Evolutionary conservation across 768 basidiomycete genomes (phyloP).

Genomic region (Phlebiopsis flavidoalba): DNA sequence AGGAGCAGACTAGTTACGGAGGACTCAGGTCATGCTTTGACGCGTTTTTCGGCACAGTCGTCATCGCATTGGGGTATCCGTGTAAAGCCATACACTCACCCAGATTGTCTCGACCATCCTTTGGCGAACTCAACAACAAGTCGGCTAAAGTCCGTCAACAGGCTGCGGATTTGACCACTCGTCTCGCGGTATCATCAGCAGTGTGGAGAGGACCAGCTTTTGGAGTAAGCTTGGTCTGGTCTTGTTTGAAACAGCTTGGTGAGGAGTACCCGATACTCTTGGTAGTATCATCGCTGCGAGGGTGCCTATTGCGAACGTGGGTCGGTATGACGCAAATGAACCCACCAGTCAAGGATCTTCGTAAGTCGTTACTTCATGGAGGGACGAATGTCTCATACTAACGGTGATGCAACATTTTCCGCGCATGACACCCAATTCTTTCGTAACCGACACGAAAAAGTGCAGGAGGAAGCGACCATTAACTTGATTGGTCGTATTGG

Average conservation of each 20-base stretch:
- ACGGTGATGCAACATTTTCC: slow-evolving; percentile 60
- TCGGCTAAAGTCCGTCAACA: slow-evolving; percentile 98
- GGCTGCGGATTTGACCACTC: slow-evolving; percentile 96
- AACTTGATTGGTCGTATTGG: slow-evolving; percentile 96
- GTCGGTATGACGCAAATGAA: slow-evolving; percentile 99
- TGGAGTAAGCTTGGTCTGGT: slow-evolving; percentile 96
- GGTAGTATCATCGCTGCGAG: slow-evolving; percentile 98
- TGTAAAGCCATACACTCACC: slow-evolving; percentile 96
- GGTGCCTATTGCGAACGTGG: slow-evolving; percentile 98
- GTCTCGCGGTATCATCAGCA: slow-evolving; percentile 97
- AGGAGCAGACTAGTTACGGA: slow-evolving; percentile 99
- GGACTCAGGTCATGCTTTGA: slow-evolving; percentile 99
- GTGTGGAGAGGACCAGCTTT: slow-evolving; percentile 92
- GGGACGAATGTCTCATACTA: slow-evolving; percentile 10
- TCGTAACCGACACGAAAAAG: slow-evolving; percentile 97
- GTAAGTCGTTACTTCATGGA: slow-evolving; percentile 50
- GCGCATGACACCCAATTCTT: slow-evolving; percentile 99
- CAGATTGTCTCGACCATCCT: slow-evolving; percentile 99
- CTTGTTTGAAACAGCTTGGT: slow-evolving; percentile 95
- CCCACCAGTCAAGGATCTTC: slow-evolving; percentile 96
- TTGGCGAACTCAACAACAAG: slow-evolving; percentile 99
- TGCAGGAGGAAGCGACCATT: slow-evolving; percentile 98
- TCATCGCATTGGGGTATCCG: slow-evolving; percentile 94
- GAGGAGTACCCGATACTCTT: slow-evolving; percentile 98
- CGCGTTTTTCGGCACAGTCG: slow-evolving; percentile 96